These are phyloP conservation scores for Ramalina intermedia DNA, from an alignment of 495 filamentous ascomycete species.

Conservation along the genomic window DNA sequence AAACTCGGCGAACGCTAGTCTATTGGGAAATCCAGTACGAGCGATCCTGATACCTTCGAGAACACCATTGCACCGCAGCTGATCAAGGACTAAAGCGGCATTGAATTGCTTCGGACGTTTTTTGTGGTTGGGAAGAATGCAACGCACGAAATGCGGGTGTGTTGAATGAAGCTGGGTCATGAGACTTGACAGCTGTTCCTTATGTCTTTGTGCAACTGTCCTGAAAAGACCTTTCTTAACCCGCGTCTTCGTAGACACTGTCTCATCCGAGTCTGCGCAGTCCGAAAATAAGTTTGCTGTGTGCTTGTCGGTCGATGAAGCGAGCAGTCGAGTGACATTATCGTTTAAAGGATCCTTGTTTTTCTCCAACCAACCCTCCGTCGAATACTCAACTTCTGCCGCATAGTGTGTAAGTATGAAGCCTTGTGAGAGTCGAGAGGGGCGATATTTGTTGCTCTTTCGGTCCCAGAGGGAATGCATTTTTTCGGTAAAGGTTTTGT, in stretches of 20 bases:
- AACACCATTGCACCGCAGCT: constrained; percentile 95
- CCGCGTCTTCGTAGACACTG: constrained; percentile 54
- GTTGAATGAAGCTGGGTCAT: constrained; percentile 95
- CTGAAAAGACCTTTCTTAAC: constrained; percentile 98
- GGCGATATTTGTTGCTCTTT: constrained; percentile 84
- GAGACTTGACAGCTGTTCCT: constrained; percentile 85
- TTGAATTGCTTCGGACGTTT: constrained; percentile 91
- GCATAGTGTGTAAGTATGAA: constrained; percentile 99
- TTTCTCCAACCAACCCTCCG: constrained; percentile 92
- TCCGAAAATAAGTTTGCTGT: constrained; percentile 77
- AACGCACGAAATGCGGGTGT: constrained; percentile 96
- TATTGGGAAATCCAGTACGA: constrained; percentile 94
- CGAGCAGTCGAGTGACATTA: constrained; percentile 80
- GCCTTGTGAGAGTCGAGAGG: constrained; percentile 75
- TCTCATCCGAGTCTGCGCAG: constrained; percentile 63
- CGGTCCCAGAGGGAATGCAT: constrained; percentile 92
- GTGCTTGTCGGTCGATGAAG: constrained; percentile 66
- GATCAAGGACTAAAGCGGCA: constrained; percentile 80
- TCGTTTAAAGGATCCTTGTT: constrained; percentile 98
- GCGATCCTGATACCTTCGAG: constrained; percentile 96
- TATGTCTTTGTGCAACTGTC: constrained; percentile 93
- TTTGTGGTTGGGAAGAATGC: constrained; percentile 96
- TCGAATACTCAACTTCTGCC: constrained; percentile 93
- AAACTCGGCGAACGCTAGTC: constrained; percentile 85
- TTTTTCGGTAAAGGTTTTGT: constrained; percentile 95